Evolutionary conservation across 371 early-diverging fungal genomes (phyloP).

Genomic region (Apophysomyces ossiformis): DNA sequence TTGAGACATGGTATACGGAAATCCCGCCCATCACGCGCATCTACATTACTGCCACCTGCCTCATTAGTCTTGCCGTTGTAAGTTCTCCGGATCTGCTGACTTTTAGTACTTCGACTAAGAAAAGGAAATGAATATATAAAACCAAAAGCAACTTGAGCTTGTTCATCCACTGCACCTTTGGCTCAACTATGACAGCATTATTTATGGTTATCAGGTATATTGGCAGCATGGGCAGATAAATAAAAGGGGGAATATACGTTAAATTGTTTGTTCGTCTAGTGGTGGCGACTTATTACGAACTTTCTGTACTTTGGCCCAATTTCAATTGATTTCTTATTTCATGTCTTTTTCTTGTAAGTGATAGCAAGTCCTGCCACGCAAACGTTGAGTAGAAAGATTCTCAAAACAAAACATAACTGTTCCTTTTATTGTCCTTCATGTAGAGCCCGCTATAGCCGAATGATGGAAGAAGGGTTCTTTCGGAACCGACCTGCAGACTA

Average conservation of each 20-base stretch:
- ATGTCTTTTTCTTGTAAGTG: constrained; percentile 92
- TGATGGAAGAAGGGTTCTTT: constrained; percentile 95
- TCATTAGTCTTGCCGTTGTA: constrained; percentile 81
- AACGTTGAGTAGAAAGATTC: too few species aligned
- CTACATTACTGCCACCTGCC: constrained; percentile 80
- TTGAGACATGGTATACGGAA: constrained; percentile 93
- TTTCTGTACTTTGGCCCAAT: constrained; percentile 92
- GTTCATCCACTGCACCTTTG: constrained; percentile 80
- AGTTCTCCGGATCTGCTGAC: constrained; percentile 21
- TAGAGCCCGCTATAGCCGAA: constrained; percentile 85
- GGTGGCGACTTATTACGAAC: constrained; percentile 91
- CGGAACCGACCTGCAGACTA: constrained; percentile 90
- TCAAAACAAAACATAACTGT: neutral
- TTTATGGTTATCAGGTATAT: constrained; percentile 69
- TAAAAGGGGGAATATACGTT: constrained; percentile 2
- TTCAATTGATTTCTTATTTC: constrained; percentile 89
- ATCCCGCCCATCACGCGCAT: constrained; percentile 87
- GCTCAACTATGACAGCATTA: constrained; percentile 74
- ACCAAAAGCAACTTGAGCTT: constrained; percentile 68
- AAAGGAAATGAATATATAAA: neutral
- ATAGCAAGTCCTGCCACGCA: too few species aligned
- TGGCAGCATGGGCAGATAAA: neutral
- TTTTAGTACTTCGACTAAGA: neutral
- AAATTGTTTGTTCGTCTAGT: constrained; percentile 54
- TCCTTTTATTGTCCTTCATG: constrained; percentile 15